These are phyloP conservation scores for Rhodotorula sp. DNA, from an alignment of 1,284 basidiomycete genomes.

Conservation along the genomic window DNA sequence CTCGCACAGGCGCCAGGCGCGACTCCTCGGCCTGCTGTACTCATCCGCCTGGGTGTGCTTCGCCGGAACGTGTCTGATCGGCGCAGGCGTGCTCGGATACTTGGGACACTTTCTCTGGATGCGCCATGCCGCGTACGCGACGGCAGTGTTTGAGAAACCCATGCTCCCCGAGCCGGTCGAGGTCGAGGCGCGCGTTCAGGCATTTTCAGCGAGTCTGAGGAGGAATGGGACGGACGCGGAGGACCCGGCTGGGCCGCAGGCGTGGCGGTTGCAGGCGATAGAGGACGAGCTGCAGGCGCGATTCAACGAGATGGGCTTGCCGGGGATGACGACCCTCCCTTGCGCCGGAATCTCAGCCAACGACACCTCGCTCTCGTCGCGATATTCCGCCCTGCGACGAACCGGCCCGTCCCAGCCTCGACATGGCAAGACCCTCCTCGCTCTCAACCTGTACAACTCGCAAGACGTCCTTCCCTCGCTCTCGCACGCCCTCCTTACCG, in stretches of 20 bases:
- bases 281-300: not conserved
- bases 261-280: not conserved
- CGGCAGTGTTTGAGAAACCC: conserved; percentile 29
- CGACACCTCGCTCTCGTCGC: not conserved
- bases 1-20: not conserved
- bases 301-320: not conserved
- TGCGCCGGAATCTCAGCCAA: not conserved
- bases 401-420: not conserved
- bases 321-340: not conserved
- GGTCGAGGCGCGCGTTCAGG: conserved; percentile 14
- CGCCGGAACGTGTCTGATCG: conserved; percentile 6
- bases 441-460: conserved; percentile 44
- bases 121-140: conserved; percentile 24
- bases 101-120: conserved; percentile 18
- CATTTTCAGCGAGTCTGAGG: not conserved
- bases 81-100: conserved; percentile 15
- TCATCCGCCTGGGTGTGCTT: conserved; percentile 5
- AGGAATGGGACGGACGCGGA: not conserved
- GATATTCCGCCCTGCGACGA: not conserved
- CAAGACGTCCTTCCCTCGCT: conserved; percentile 43
- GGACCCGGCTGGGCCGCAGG: not conserved
- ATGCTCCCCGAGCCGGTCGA: conserved; percentile 10
- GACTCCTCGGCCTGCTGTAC: conserved; percentile 1
- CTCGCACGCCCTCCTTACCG: conserved; percentile 36
- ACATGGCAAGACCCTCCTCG: conserved; percentile 37